A percentile compares a stretch with the other conserved stretches of the same genome.
These are phyloP conservation scores for Lindgomyces ingoldianus DNA, from an alignment of 495 filamentous ascomycete species.

Conservation along the genomic window DNA sequence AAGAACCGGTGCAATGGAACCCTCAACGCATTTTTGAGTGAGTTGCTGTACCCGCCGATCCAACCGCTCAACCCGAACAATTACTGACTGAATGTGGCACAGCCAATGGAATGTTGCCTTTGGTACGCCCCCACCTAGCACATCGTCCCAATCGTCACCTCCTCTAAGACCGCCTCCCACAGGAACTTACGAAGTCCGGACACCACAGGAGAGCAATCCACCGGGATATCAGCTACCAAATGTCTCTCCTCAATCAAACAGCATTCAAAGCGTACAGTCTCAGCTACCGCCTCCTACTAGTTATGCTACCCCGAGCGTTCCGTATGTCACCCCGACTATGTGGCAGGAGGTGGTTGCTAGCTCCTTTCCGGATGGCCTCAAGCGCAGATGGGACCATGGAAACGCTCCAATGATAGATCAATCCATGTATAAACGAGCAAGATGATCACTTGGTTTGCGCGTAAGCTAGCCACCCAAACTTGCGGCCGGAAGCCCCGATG, in stretches of 20 bases:
- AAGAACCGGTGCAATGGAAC: constrained; percentile 80
- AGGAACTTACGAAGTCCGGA: constrained; percentile 37
- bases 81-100: constrained; percentile 4
- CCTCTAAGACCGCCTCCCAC: constrained; percentile 46
- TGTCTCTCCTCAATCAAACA: constrained; percentile 28
- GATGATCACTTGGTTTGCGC: constrained; percentile 21
- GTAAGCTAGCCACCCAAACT: background rate
- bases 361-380: constrained; percentile 77
- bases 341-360: constrained; percentile 96
- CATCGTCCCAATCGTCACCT: constrained; percentile 39
- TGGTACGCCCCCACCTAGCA: constrained; percentile 57
- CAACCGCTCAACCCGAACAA: too few relatives aligned
- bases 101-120: constrained; percentile 94
- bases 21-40: constrained; percentile 93
- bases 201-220: constrained; percentile 31
- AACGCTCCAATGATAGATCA: constrained; percentile 34
- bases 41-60: too few relatives aligned
- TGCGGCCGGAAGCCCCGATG: background rate
- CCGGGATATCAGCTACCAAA: constrained; percentile 32
- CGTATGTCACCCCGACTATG: constrained; percentile 87
- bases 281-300: constrained; percentile 29
- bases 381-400: constrained; percentile 67
- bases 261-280: constrained; percentile 13
- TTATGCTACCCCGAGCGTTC: constrained; percentile 38
- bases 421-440: constrained; percentile 33